Percentiles rank a stretch among this genome's conserved stretches.
phyloP scores from a whole-genome alignment of 208 protist genomes.

The Crithidia brevicula region DNA sequence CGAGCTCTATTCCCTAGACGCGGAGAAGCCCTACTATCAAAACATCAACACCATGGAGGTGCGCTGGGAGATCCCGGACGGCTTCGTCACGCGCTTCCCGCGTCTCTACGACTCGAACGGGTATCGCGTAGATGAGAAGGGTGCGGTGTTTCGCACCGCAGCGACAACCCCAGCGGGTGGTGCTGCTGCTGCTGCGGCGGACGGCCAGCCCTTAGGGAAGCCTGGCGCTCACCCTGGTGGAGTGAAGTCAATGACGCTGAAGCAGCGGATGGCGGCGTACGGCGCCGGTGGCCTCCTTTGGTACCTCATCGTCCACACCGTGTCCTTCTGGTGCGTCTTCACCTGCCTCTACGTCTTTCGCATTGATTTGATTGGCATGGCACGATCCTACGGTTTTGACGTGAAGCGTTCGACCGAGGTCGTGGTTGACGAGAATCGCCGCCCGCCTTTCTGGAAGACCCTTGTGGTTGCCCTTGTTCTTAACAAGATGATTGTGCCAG shows the following conservation, averaged over 20 bases:
- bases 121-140: slow-evolving; percentile 49
- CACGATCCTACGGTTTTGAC: slow-evolving; percentile 73
- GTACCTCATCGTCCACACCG: slow-evolving; percentile 84
- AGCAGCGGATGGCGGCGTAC: slow-evolving; percentile 75
- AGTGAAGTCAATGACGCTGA: slow-evolving; percentile 39
- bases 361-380: slow-evolving; percentile 70
- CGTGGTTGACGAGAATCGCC: slow-evolving; percentile 21
- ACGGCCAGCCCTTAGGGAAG: neutral
- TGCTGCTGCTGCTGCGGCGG: neutral
- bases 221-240: neutral
- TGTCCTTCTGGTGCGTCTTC: slow-evolving; percentile 59
- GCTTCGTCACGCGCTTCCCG: slow-evolving; percentile 81
- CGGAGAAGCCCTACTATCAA: slow-evolving; percentile 77
- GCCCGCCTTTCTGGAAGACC: slow-evolving; percentile 69
- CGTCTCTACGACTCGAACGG: slow-evolving; percentile 51
- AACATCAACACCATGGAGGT: slow-evolving; percentile 65
- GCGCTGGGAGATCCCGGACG: slow-evolving; percentile 68
- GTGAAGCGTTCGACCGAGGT: slow-evolving; percentile 41
- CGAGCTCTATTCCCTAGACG: slow-evolving; percentile 75
- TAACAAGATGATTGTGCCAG: slow-evolving; percentile 84
- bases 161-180: neutral
- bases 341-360: slow-evolving; percentile 71
- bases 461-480: slow-evolving; percentile 69
- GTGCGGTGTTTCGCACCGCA: slow-evolving; percentile 46
- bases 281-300: slow-evolving; percentile 77